Evolutionary conservation across 805 yeast genomes (phyloP).

Genomic region (Blastobotrys mokoenaii): DNA sequence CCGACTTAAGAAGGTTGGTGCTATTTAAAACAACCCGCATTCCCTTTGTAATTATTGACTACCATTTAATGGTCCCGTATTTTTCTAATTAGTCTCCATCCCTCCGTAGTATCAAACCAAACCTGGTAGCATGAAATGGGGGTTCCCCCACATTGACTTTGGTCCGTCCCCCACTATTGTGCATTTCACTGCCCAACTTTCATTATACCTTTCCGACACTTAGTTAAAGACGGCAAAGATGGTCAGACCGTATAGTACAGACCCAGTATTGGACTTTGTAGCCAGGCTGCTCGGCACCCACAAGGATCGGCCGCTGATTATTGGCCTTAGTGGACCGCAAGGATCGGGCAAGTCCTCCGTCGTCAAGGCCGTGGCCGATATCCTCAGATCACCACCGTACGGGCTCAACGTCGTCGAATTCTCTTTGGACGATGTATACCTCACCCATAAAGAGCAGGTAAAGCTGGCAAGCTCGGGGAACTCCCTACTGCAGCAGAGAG

Average conservation of each 20-base stretch:
- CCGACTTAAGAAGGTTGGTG: slow-evolving; percentile 70
- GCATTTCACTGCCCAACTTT: too few relatives aligned
- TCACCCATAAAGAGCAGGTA: slow-evolving; percentile 55
- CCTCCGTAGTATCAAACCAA: too few relatives aligned
- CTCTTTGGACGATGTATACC: slow-evolving; percentile 83
- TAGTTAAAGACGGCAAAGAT: too few relatives aligned
- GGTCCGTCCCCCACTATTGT: too few relatives aligned
- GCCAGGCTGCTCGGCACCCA: not conserved
- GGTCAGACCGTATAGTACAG: slow-evolving; percentile 4
- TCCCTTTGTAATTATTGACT: not conserved
- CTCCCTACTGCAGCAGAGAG: slow-evolving; percentile 63
- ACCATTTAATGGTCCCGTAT: too few relatives aligned
- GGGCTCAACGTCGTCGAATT: slow-evolving; percentile 32
- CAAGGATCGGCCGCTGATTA: slow-evolving; percentile 13
- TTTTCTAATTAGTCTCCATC: too few relatives aligned
- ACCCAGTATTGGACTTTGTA: slow-evolving; percentile 2
- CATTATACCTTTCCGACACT: too few relatives aligned
- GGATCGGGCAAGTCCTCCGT: slow-evolving; percentile 32
- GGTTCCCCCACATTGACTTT: not conserved
- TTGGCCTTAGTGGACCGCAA: slow-evolving; percentile 31
- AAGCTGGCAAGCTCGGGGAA: slow-evolving; percentile 39
- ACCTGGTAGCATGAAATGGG: too few relatives aligned
- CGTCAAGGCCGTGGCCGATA: slow-evolving; percentile 20
- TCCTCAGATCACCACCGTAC: slow-evolving; percentile 27
- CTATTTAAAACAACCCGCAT: slow-evolving; percentile 36